A percentile compares a stretch with the other conserved stretches of the same genome.
Evolutionary conservation across 768 basidiomycete species (phyloP).

Genomic region (Psilocybe azurescens): DNA sequence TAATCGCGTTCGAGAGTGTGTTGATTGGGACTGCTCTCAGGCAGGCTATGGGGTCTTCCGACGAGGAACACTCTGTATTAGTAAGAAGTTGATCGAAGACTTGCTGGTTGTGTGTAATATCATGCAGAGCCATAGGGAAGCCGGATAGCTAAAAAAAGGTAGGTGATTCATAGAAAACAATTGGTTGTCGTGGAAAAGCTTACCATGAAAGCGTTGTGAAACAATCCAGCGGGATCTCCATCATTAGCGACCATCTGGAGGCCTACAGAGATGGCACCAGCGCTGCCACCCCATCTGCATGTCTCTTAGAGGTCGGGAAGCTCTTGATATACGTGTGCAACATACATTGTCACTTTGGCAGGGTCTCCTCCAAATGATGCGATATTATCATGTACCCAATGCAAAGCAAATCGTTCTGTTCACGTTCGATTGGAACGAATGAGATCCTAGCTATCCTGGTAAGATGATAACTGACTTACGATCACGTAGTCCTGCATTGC

Average conservation of each 20-base stretch:
- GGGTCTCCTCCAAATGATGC: constrained; percentile 58
- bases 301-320: background rate
- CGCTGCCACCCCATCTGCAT: constrained; percentile 44
- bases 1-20: constrained; percentile 34
- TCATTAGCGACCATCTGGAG: constrained; percentile 36
- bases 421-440: too few species aligned
- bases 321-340: background rate
- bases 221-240: constrained; percentile 35
- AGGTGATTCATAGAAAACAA: background rate
- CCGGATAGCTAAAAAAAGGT: constrained; percentile 21
- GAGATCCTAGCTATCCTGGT: too few species aligned
- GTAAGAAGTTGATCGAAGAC: constrained; percentile 37
- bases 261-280: constrained; percentile 47
- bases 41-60: constrained; percentile 36
- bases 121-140: constrained; percentile 13
- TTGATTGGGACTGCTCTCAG: constrained; percentile 38
- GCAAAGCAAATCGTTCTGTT: constrained; percentile 48
- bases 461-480: constrained; percentile 32
- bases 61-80: constrained; percentile 31
- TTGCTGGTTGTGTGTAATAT: constrained; percentile 19
- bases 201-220: constrained; percentile 40
- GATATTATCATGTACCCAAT: constrained; percentile 62
- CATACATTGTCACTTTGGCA: constrained; percentile 46
- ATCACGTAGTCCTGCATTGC: constrained; percentile 57
- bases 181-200: constrained; percentile 7